Base-by-base conservation (phyloP, 108 stramenopile species). In the Discostella stelligeroides region DNA sequence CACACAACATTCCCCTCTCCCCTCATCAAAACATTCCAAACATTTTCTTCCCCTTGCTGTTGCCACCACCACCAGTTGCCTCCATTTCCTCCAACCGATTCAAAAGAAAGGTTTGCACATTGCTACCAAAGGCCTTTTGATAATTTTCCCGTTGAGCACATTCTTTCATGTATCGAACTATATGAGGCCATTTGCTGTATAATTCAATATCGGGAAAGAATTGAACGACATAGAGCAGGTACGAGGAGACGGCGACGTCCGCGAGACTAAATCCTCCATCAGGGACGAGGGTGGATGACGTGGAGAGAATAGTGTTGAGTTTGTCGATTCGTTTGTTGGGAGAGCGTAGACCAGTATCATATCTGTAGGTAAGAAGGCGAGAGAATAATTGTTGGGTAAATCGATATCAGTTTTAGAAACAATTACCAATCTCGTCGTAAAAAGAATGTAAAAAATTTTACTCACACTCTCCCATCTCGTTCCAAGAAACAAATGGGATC, bases 401-500 rank as follows among this genome's bases (percentile, higher is more conserved):
- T 54, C 17, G 9, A 18, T 53, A 51, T 39, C 13, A n/a, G 17
- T 68, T 34, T 27, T 2, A 53, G 18, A 38, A 56, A 0, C 55
- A 38, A 37, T 56, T 3, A 7, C 2, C 25, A 29, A 55, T 15
- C 14, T 46, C 17, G 37, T 61, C 18, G 20, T 10, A 30, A 28
- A 41, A 34, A 39, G 18, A 24, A 63, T 20, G n/a, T n/a, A 28
- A n/a, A 20, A 46, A 18, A 40, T 49, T 0, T 12, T 55, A 73
- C 88, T 82, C 82, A 81, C 72, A 92, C 90, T 66, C 90, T 92
- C 1, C 94, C 94, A 7, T 91, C 75, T 4, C 85, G 91, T 79
- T 96, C 92, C 55, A 88, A 53, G 63, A 96, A 96, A 60, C 92
- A 92, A 66, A 96, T 88, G 20, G 89, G 87, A 82, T 96, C 92